Evolutionary conservation across 2,329 filamentous ascomycete genomes (phyloP), one percentile per base, ranked within the genome.

Genomic region (Acrocalymma vagum): DNA sequence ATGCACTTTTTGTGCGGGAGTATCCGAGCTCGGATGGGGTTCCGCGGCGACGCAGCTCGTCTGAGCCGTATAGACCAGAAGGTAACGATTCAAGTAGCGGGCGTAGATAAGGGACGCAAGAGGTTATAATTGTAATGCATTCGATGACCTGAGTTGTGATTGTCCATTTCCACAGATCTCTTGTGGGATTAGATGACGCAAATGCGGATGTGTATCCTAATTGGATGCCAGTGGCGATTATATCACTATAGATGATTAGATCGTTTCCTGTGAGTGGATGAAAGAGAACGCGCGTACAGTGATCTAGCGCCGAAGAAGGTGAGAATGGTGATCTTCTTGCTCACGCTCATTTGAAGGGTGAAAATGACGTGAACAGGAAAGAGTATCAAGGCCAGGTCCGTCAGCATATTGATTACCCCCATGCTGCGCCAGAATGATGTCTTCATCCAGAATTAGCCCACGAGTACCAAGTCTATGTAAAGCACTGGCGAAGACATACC

Each of bases 71-170:
- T 7, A 69, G 46, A 2, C 65, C 65, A 13, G 65, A 65, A 7
- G 62, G 61, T 0, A 67, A 45, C 1, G 61, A 56, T 28, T 67
- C 64, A 2, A 67, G 48, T 3, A 69, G 55, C n/a, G 65, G 65
- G 4, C 64, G 62, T 7, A 69, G 56, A 26, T 69, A 67, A 1
- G 65, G 65, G 3, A 69, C 53, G 31, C 64, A 69, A 14, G 64
- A 65, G 18, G 65, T 67, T 25, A 69, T 44, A 15, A 69, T 66
- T 0, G 64, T 67, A 23, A 67, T 62, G 45, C 63, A 67, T 45
- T 65, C 54, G 15, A 67, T 58, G 26, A 67, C 52, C 24, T 67
- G 65, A 5, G 64, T 57, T 11, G 60, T 38, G 2, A 69, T 52
- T 10, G 62, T 67, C 65, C 64, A 67, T 35, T 63, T 66, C 64